Percentiles rank a stretch among this genome's conserved stretches.
Conservation (phyloP, 345 rosid species). For the Eucalyptus leucophloia region DNA sequence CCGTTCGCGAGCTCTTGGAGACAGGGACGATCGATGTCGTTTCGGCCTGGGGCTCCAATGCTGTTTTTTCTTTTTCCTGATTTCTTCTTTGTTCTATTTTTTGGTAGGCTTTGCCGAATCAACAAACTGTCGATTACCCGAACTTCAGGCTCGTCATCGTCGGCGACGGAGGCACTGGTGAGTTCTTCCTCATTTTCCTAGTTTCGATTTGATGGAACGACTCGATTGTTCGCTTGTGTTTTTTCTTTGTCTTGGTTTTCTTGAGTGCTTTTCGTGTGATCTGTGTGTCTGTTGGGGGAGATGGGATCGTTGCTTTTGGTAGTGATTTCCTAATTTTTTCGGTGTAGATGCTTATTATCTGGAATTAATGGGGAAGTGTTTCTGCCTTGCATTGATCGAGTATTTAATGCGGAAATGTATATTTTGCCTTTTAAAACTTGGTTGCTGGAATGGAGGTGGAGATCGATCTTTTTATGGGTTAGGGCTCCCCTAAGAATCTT, state of each 20-base stretch:
- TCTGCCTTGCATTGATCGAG: no score
- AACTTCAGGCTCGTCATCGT: slow-evolving; percentile 35
- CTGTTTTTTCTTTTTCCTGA: background rate
- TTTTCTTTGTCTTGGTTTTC: background rate
- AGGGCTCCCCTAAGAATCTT: no score
- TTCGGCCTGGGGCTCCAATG: background rate
- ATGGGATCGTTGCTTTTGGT: background rate
- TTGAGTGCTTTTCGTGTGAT: background rate
- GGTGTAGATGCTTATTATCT: no score
- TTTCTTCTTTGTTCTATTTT: background rate
- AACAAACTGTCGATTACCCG: slow-evolving; percentile 17
- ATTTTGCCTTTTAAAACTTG: no score
- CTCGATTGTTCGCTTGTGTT: background rate
- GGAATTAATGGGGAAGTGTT: background rate
- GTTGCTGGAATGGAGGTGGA: no score
- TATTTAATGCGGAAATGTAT: no score
- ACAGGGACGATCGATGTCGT: background rate
- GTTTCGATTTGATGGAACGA: background rate
- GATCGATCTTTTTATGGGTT: no score
- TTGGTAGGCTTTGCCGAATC: slow-evolving; percentile 4
- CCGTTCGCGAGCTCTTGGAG: background rate
- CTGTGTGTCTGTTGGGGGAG: no score
- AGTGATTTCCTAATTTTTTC: no score
- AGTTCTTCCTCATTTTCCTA: background rate
- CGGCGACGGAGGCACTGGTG: slow-evolving; percentile 32